These are phyloP conservation scores for Schizophyllum amplum DNA, from an alignment of 1,284 basidiomycete species.

Conservation along the genomic window DNA sequence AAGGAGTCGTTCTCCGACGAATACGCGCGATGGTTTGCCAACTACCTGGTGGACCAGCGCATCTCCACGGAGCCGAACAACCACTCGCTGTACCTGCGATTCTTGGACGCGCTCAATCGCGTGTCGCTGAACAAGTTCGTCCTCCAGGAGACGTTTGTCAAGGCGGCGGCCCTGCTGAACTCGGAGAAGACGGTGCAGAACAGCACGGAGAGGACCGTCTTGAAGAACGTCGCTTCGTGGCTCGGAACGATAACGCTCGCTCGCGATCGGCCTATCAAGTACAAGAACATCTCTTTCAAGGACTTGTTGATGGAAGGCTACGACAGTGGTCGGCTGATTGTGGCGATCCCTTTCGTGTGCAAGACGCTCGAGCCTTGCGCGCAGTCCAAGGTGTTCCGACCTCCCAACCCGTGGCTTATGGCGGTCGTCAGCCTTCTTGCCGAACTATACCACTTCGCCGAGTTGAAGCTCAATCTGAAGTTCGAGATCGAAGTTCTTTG, in stretches of 20 bases:
- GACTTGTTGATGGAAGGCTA: constrained; percentile 94
- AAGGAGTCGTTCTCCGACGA: constrained; percentile 65
- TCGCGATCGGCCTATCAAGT: constrained; percentile 85
- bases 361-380: constrained; percentile 91
- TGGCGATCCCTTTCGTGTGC: constrained; percentile 98
- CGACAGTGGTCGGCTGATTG: constrained; percentile 85
- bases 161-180: constrained; percentile 83
- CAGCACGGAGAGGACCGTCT: constrained; percentile 75
- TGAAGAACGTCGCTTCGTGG: constrained; percentile 97
- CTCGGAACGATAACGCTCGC: constrained; percentile 91
- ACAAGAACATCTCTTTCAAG: constrained; percentile 94
- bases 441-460: constrained; percentile 95
- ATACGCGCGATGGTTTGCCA: constrained; percentile 93
- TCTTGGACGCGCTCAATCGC: constrained; percentile 74
- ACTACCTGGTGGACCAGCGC: constrained; percentile 95
- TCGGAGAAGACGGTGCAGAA: constrained; percentile 86
- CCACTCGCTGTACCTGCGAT: constrained; percentile 89
- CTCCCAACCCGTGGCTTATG: constrained; percentile 98
- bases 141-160: constrained; percentile 89
- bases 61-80: constrained; percentile 97
- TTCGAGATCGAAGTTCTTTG: constrained; percentile 99
- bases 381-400: constrained; percentile 86
- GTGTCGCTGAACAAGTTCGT: constrained; percentile 60
- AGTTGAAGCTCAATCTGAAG: constrained; percentile 95
- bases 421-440: constrained; percentile 87